Base-by-base conservation (phyloP, 129 eudicot genomes). In the Kitagawia praeruptora region DNA sequence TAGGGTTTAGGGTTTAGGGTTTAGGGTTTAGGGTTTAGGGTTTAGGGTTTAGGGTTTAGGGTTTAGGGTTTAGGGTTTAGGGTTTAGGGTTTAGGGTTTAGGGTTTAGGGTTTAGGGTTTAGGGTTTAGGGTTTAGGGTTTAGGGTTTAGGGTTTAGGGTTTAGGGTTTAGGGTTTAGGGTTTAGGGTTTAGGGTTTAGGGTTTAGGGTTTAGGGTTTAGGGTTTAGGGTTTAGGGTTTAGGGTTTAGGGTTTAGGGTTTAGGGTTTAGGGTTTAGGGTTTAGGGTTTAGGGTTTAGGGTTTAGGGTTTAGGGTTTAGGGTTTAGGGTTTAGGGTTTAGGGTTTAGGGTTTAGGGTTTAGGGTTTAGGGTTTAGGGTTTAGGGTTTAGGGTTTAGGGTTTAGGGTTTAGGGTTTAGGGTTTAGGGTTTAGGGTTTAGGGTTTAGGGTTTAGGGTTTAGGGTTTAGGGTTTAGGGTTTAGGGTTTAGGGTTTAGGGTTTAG, bases 91-190 rank as follows among this genome's bases (percentile, higher is more conserved):
- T 67, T 67, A 67, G 74, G 74, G 74, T 19, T 28, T 66, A 66
- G 72, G 72, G 72, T 66, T 66, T 66, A 66, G 72, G 72, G 72
- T 66, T 66, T 66, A 66, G 72, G 72, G 72, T 66, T 66, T 66
- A 28, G 41, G 72, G 72, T 66, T 66, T 66, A 66, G 72, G 72
- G 72, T 66, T 66, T 66, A 66, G 72, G 72, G 40, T 66, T 66
- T 27, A 28, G 72, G 72, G 40, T 66, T 28, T 34, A 66, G 72
- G 72, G 72, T 66, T 66, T 66, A 66, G 72, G 72, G 72, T 28
- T 42, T 66, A 28, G 41, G 72, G 72, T 66, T 66, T 28, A 66
- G 72, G 72, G 72, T 66, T 66, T 66, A 66, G 72, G 72, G 72
- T 66, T 66, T 66, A 66, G 72, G 72, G 72, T 66, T 66, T 66